A percentile compares a stretch with the other conserved stretches of the same genome.
Conservation (phyloP, 352 stramenopile species). For the Halophytophthora polymorphica region DNA sequence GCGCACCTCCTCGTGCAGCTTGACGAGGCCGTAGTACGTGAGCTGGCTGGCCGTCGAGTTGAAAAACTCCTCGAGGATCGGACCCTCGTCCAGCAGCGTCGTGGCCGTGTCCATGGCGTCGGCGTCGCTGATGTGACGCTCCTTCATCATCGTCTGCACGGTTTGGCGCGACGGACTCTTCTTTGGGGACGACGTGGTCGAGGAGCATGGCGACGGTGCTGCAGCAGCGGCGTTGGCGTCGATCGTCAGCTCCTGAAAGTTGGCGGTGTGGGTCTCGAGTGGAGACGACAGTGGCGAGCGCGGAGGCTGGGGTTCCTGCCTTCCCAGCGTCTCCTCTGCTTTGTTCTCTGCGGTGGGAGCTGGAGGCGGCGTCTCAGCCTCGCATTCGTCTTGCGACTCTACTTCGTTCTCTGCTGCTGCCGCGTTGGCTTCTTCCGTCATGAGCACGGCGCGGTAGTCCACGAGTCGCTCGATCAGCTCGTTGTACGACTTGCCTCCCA, state of each 20-base stretch:
- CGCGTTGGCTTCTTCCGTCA: slow-evolving; percentile 45
- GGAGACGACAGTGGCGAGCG: slow-evolving; percentile 7
- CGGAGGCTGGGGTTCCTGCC: slow-evolving; percentile 17
- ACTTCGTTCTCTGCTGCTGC: slow-evolving; percentile 2
- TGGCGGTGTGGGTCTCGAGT: slow-evolving; percentile 8
- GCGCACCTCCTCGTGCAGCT: slow-evolving; percentile 90
- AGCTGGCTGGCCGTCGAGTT: slow-evolving; percentile 89
- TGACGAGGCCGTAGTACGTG: slow-evolving; percentile 92
- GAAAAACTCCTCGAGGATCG: slow-evolving; percentile 90
- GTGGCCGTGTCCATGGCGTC: slow-evolving; percentile 58
- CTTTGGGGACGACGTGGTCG: slow-evolving; percentile 24
- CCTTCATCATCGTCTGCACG: slow-evolving; percentile 69
- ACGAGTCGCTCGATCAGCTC: slow-evolving; percentile 95
- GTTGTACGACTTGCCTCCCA: slow-evolving; percentile 96
- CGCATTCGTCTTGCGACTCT: slow-evolving; percentile 5
- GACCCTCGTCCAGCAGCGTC: slow-evolving; percentile 69
- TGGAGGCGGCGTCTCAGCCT: background rate
- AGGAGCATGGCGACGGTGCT: slow-evolving; percentile 11
- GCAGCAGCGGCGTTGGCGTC: slow-evolving; percentile 23
- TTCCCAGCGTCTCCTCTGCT: background rate
- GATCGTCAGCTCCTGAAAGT: slow-evolving; percentile 42
- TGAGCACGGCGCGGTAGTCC: slow-evolving; percentile 72
- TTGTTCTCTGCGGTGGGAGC: slow-evolving; percentile 2
- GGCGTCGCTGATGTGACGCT: slow-evolving; percentile 69
- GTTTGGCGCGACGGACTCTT: slow-evolving; percentile 72